Evolutionary conservation across 164 flowering plant species (phyloP).

Genomic region (Magnolia officinalis): DNA sequence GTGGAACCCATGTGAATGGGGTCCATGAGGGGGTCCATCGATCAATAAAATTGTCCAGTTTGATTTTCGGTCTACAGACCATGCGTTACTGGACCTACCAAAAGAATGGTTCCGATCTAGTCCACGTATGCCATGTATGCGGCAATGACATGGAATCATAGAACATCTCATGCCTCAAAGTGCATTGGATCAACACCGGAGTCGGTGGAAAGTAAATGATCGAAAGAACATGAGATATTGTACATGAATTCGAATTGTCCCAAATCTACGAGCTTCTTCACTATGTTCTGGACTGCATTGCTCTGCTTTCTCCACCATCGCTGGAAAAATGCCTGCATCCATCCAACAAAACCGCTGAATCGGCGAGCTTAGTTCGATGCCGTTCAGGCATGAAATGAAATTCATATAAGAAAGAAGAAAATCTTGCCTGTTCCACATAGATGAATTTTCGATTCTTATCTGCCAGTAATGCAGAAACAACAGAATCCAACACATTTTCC

Average conservation of each 20-base stretch:
- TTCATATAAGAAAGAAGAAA: background rate
- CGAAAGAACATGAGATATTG: background rate
- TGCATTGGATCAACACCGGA: background rate
- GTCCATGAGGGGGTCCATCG: too few relatives aligned
- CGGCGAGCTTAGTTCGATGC: background rate
- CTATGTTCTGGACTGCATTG: conserved; percentile 38
- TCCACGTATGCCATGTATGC: background rate
- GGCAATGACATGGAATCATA: background rate
- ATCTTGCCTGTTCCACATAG: conserved; percentile 51
- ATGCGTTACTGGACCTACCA: background rate
- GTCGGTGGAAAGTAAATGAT: background rate
- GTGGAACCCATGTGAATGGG: too few relatives aligned
- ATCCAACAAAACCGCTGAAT: background rate
- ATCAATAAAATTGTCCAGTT: too few relatives aligned
- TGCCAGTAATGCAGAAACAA: conserved; percentile 60
- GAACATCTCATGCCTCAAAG: background rate
- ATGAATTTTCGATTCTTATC: conserved; percentile 81
- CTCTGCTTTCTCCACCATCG: conserved; percentile 94
- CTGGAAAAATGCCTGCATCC: conserved; percentile 82
- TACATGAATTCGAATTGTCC: conserved; percentile 96
- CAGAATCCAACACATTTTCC: conserved; percentile 79
- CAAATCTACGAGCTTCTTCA: conserved; percentile 56
- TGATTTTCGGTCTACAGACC: too few relatives aligned
- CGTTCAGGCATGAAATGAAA: background rate
- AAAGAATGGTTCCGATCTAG: background rate